phyloP scores from a whole-genome alignment of 805 yeast genomes.

The Ogataea wickerhamii region DNA sequence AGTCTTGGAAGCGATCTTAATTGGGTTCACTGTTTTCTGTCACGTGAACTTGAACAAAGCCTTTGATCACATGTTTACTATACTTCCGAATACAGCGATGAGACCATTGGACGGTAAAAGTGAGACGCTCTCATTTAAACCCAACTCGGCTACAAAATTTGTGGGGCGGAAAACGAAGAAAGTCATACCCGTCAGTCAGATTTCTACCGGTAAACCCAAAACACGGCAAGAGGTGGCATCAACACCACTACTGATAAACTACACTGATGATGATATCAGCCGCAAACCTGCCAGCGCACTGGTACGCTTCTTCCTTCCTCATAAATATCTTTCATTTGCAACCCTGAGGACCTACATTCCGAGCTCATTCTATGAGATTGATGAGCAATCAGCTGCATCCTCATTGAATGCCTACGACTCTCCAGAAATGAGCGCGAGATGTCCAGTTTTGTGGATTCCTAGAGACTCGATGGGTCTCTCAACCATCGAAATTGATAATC shows the following conservation, averaged over 20 bases:
- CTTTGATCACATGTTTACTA: constrained; percentile 55
- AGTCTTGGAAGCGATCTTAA: constrained; percentile 64
- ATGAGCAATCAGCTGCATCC: constrained; percentile 38
- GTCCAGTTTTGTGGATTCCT: constrained; percentile 92
- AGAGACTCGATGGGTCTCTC: constrained; percentile 84
- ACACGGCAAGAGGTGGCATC: constrained; percentile 5
- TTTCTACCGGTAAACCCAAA: not conserved
- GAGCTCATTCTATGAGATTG: constrained; percentile 50
- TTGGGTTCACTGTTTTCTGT: constrained; percentile 62
- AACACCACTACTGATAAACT: constrained; percentile 68
- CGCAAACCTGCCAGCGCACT: constrained; percentile 13
- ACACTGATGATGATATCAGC: constrained; percentile 42
- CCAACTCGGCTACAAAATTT: constrained; percentile 6
- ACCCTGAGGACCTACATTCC: constrained; percentile 53
- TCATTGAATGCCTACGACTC: constrained; percentile 68
- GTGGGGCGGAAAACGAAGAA: constrained; percentile 1
- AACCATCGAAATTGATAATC: constrained; percentile 49
- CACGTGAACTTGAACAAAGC: constrained; percentile 65
- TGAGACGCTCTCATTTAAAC: constrained; percentile 54
- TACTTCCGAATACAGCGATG: constrained; percentile 71
- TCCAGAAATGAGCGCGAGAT: constrained; percentile 66
- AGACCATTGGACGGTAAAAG: constrained; percentile 69
- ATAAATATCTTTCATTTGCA: constrained; percentile 46
- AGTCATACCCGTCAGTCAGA: not conserved
- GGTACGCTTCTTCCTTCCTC: constrained; percentile 52